Conservation (phyloP, 2,329 filamentous ascomycete genomes). For the Myotisia sp. region DNA sequence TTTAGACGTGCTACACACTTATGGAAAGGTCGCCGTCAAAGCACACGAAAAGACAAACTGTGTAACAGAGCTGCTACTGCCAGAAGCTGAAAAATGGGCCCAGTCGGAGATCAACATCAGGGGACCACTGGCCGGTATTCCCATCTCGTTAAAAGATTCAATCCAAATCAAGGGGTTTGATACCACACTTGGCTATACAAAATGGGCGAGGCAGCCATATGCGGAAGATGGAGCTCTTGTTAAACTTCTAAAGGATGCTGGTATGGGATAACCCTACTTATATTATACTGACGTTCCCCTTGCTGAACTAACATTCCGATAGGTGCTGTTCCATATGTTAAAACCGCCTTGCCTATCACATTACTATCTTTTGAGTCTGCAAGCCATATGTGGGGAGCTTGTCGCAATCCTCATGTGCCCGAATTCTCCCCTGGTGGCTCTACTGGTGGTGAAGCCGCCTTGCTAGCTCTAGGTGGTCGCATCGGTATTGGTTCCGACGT, state of each 20-base stretch:
- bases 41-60: slow-evolving; percentile 83
- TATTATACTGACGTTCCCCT: background rate
- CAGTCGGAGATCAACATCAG: slow-evolving; percentile 52
- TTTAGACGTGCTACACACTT: slow-evolving; percentile 63
- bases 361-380: slow-evolving; percentile 74
- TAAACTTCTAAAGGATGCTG: slow-evolving; percentile 67
- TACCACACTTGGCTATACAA: slow-evolving; percentile 64
- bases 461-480: slow-evolving; percentile 66
- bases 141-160: slow-evolving; percentile 66
- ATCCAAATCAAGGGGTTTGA: slow-evolving; percentile 74
- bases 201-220: slow-evolving; percentile 53
- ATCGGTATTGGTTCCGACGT: slow-evolving; percentile 89
- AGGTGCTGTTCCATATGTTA: slow-evolving; percentile 79
- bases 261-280: slow-evolving; percentile 16
- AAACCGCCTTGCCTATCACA: slow-evolving; percentile 80
- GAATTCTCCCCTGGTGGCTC: slow-evolving; percentile 79
- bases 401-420: slow-evolving; percentile 68
- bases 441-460: slow-evolving; percentile 68
- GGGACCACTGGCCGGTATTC: slow-evolving; percentile 74
- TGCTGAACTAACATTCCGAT: slow-evolving; percentile 1
- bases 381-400: slow-evolving; percentile 67
- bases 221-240: slow-evolving; percentile 57
- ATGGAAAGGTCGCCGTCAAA: slow-evolving; percentile 71
- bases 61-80: slow-evolving; percentile 71
- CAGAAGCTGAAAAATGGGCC: slow-evolving; percentile 61